These are phyloP conservation scores for Coniochaeta sp. DNA, from an alignment of 2,329 filamentous ascomycete genomes.

Conservation along the genomic window DNA sequence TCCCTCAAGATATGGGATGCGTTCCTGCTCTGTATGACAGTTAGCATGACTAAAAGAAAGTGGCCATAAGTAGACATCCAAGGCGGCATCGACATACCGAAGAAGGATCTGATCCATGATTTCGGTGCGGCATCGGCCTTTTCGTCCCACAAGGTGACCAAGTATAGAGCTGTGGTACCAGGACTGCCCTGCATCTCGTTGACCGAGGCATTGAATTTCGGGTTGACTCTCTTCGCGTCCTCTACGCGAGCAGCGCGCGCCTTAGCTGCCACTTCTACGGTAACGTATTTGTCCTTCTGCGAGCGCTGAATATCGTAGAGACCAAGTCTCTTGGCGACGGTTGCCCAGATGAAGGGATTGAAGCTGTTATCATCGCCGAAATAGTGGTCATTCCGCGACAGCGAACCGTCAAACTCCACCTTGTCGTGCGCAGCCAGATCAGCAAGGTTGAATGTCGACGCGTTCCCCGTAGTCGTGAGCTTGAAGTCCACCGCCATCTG, in stretches of 20 bases:
- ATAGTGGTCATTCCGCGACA: constrained; percentile 20
- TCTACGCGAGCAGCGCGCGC: constrained; percentile 9
- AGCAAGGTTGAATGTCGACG: constrained; percentile 12
- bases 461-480: constrained; percentile 7
- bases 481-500: constrained; percentile 21
- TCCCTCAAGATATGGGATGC: constrained; percentile 8
- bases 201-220: constrained; percentile 8
- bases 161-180: constrained; percentile 12
- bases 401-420: constrained; percentile 12
- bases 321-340: constrained; percentile 4
- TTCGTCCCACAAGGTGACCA: constrained; percentile 11
- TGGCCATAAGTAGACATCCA: too few species aligned
- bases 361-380: constrained; percentile 5
- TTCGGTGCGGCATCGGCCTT: constrained; percentile 10
- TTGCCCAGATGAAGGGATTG: constrained; percentile 1
- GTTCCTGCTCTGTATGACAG: constrained; percentile 8
- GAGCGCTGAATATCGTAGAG: constrained; percentile 9
- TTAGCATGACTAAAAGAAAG: neutral
- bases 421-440: constrained; percentile 11
- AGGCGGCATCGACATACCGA: constrained; percentile 8
- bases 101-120: constrained; percentile 10
- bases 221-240: constrained; percentile 9
- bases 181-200: constrained; percentile 7
- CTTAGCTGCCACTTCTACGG: constrained; percentile 11
- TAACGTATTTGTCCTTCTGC: constrained; percentile 11